Evolutionary conservation across 345 rosid genomes (phyloP).

Genomic region (Salix viminalis): DNA sequence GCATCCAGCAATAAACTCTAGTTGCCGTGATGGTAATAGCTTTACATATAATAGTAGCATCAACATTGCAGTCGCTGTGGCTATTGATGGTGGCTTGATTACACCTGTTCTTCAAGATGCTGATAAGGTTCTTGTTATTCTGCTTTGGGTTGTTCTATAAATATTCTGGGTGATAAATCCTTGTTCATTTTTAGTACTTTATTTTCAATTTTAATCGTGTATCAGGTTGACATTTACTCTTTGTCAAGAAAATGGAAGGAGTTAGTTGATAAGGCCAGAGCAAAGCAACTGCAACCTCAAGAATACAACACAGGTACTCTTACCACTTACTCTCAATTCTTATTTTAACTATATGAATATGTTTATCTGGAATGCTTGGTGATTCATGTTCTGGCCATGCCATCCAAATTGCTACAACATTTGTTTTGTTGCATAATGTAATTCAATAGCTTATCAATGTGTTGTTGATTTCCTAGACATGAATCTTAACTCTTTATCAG

Average conservation of each 20-base stretch:
- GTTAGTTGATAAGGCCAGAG: conserved; percentile 87
- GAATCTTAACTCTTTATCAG: background rate
- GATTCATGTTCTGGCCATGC: background rate
- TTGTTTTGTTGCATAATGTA: background rate
- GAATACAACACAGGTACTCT: conserved; percentile 76
- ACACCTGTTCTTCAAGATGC: conserved; percentile 97
- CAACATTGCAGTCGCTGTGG: conserved; percentile 96
- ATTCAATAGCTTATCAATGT: background rate
- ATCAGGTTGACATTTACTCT: conserved; percentile 83
- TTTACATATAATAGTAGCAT: conserved; percentile 76
- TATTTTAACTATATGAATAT: background rate
- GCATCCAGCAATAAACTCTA: conserved; percentile 80
- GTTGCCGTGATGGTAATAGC: conserved; percentile 89
- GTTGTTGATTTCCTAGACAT: background rate
- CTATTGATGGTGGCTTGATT: conserved; percentile 84
- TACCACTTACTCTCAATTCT: background rate
- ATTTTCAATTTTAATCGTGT: background rate
- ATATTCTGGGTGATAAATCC: background rate
- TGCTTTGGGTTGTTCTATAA: background rate
- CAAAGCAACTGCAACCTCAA: conserved; percentile 92
- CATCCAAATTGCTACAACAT: background rate
- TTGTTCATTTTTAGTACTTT: background rate
- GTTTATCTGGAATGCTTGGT: background rate
- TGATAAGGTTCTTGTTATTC: conserved; percentile 59
- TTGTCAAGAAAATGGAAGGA: conserved; percentile 98